Percentiles rank a stretch among this genome's conserved stretches.
phyloP scores from a whole-genome alignment of 2,329 filamentous ascomycete genomes.

The Diaporthe nobilis region DNA sequence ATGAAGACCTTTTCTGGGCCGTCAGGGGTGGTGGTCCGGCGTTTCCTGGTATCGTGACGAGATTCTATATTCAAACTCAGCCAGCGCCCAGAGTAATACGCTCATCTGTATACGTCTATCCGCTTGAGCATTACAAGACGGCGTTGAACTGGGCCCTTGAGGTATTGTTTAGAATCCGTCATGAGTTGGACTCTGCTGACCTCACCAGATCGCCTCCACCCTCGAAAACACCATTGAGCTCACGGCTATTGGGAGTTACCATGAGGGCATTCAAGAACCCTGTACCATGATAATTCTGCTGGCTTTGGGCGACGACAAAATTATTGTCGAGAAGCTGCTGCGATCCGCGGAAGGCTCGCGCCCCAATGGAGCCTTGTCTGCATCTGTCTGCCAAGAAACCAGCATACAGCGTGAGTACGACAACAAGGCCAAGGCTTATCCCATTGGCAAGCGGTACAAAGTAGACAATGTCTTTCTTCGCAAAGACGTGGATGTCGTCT shows the following conservation, averaged over 20 bases:
- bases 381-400: neutral
- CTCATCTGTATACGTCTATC: conserved; percentile 10
- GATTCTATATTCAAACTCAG: conserved; percentile 1
- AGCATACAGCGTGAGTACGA: conserved; percentile 12
- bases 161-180: neutral
- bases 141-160: conserved; percentile 8
- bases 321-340: neutral
- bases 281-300: neutral
- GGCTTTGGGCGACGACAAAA: neutral
- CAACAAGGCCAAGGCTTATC: conserved; percentile 4
- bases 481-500: neutral
- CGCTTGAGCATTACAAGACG: neutral
- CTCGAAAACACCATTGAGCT: conserved; percentile 14
- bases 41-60: conserved; percentile 4
- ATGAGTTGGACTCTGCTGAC: neutral
- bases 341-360: neutral
- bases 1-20: conserved; percentile 8
- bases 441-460: conserved; percentile 1
- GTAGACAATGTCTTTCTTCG: conserved; percentile 8
- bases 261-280: neutral
- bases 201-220: neutral
- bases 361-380: neutral
- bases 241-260: neutral
- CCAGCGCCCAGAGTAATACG: neutral
- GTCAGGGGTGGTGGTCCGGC: conserved; percentile 6